These are phyloP conservation scores for Leishmania gerbilli DNA, from an alignment of 208 protist genomes.

Conservation along the genomic window DNA sequence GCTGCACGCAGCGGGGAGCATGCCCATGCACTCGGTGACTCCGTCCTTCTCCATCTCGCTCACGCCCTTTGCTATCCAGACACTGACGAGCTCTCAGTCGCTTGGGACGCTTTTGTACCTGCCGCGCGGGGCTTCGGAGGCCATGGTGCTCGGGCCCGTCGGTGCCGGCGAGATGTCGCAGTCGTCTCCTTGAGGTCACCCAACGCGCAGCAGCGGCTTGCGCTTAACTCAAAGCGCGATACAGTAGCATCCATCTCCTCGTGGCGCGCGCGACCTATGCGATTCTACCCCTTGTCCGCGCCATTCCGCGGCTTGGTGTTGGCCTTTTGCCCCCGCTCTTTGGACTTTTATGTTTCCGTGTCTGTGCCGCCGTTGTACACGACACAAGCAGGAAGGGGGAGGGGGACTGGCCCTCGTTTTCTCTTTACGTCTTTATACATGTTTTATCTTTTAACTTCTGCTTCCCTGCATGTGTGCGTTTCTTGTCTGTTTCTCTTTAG, in stretches of 20 bases:
- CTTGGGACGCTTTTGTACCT: constrained; percentile 29
- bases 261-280: neutral
- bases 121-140: constrained; percentile 25
- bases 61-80: constrained; percentile 27
- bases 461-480: too few relatives aligned
- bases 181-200: neutral
- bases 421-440: too few relatives aligned
- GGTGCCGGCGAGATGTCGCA: neutral
- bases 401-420: too few relatives aligned
- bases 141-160: constrained; percentile 23
- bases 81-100: constrained; percentile 14
- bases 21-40: constrained; percentile 2
- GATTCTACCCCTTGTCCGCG: neutral
- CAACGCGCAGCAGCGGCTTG: neutral
- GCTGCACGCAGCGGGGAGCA: neutral
- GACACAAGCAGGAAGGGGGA: neutral
- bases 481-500: too few relatives aligned
- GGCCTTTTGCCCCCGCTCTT: neutral
- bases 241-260: neutral
- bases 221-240: neutral
- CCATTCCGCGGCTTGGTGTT: neutral
- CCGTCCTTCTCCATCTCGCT: constrained; percentile 26
- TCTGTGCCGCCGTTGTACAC: neutral
- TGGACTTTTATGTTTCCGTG: neutral
- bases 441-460: too few relatives aligned